Percentiles rank a stretch among this genome's conserved stretches.
Evolutionary conservation across 176 grass and related monocot genomes (phyloP).

Genomic region (Eragrostis nindensis): DNA sequence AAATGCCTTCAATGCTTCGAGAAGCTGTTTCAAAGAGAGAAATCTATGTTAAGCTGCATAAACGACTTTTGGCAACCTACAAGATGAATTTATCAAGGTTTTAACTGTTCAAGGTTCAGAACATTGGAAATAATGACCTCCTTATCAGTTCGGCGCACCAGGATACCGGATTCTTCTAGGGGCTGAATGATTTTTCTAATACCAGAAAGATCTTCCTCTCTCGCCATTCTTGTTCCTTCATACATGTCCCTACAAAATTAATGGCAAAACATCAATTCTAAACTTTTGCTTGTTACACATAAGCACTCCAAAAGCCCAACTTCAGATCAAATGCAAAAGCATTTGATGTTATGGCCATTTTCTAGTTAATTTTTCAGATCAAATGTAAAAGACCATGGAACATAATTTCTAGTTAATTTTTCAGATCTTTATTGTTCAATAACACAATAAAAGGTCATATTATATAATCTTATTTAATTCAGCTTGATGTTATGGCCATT

Average conservation of each 20-base stretch:
- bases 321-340: not conserved
- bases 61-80: not conserved
- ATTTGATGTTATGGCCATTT: too few relatives aligned
- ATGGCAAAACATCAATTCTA: conserved; percentile 17
- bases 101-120: conserved; percentile 26
- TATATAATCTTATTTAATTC: too few relatives aligned
- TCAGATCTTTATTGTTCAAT: too few relatives aligned
- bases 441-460: too few relatives aligned
- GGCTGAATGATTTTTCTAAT: conserved; percentile 83
- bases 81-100: not conserved
- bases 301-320: conserved; percentile 27
- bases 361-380: too few relatives aligned
- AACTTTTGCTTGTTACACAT: not conserved
- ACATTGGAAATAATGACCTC: conserved; percentile 51
- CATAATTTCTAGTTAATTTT: too few relatives aligned
- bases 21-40: conserved; percentile 54
- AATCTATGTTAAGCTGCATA: conserved; percentile 31
- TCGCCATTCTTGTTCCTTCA: conserved; percentile 86
- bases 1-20: conserved; percentile 65
- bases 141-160: conserved; percentile 72
- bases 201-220: conserved; percentile 78
- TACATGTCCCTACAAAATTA: conserved; percentile 73
- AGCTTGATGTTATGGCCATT: too few relatives aligned
- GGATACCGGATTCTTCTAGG: conserved; percentile 82
- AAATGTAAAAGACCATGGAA: too few relatives aligned